Conservation (phyloP, 2,329 filamentous ascomycete genomes). For the Fusarium heterosporum region DNA sequence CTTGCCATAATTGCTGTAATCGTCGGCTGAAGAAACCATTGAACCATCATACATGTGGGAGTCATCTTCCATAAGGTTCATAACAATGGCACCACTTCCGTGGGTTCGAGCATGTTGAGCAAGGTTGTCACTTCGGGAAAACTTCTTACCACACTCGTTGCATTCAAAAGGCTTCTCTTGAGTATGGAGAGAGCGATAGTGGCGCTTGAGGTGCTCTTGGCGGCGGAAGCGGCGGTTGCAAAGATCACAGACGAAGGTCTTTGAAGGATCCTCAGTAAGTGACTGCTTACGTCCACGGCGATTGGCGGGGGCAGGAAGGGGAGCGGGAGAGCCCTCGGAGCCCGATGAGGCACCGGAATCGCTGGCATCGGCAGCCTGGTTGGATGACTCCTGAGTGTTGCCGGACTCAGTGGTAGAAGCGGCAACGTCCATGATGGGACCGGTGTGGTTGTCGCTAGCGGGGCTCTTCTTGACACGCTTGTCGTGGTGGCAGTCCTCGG, state of each 20-base stretch:
- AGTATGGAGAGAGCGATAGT: conserved; percentile 98
- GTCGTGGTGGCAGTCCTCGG: conserved; percentile 63
- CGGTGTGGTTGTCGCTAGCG: conserved; percentile 57
- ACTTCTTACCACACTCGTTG: conserved; percentile 98
- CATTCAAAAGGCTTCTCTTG: conserved; percentile 99
- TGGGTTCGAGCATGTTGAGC: conserved; percentile 96
- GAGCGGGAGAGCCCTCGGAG: conserved; percentile 59
- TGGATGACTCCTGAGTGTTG: conserved; percentile 52
- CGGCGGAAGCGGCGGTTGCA: conserved; percentile 98
- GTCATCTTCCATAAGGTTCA: conserved; percentile 85
- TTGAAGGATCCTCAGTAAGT: conserved; percentile 94
- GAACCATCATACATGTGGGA: conserved; percentile 56
- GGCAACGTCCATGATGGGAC: conserved; percentile 58
- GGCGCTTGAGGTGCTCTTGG: conserved; percentile 98
- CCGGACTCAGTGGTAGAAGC: conserved; percentile 52
- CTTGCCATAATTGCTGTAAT: conserved; percentile 76
- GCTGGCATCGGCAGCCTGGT: conserved; percentile 53
- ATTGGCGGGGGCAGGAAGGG: conserved; percentile 72
- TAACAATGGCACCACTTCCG: conserved; percentile 87
- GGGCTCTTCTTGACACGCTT: conserved; percentile 68
- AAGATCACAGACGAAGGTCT: conserved; percentile 96
- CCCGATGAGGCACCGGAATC: conserved; percentile 56
- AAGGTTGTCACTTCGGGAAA: conserved; percentile 96
- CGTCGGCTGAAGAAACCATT: conserved; percentile 65
- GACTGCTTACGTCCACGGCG: conserved; percentile 99